Base-by-base conservation (phyloP, 495 filamentous ascomycete genomes). In the Aspergillus egyptiacus region DNA sequence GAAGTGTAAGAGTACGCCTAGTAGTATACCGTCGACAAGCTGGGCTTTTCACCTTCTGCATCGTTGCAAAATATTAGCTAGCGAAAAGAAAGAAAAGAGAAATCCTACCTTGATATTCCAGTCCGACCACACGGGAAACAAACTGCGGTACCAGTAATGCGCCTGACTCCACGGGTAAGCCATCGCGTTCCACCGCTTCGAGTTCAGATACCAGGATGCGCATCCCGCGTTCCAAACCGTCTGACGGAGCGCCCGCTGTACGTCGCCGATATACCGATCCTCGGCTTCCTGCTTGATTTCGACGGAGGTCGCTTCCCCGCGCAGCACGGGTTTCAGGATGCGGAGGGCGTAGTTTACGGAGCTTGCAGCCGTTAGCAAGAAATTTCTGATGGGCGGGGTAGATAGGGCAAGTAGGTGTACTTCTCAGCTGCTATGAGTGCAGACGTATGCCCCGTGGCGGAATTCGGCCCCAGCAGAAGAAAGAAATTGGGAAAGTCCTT, bases 401-500 rank as follows among this genome's bases (percentile, higher is more conserved):
- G 25, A 14, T 28, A 14, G 11, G 18, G 24, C 18, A 6, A 32
- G 37, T 10, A 19, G 3, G 22, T 32, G 10, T 57, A 66, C 61
- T 78, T 78, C 44, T 82, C 79, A 14, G 61, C 59, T 0, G 71
- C 69, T 48, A 81, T 67, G 25, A 80, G 55, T 2, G 78, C 75
- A 11, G 71, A 77, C 0, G 68, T 71, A 61, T 83, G 79, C 0
- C 79, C 79, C 8, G 76, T 81, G 2, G 64, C 73, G 2, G 78
- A 70, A 53, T 83, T 83, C 0, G 79, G 79, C 0, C 79, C 79
- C 24, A 78, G 69, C 3, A 81, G 58, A 19, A 78, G 59, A 61
- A 82, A 82, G 59, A 79, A 78, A 48, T 82, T 82, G 0, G 79
- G 79, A 55, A 82, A 82, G 6, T 67, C 73, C 50, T 71, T 72